A percentile compares a stretch with the other conserved stretches of the same genome.
phyloP scores from a whole-genome alignment of 1,139 yeast genomes.

The Debaryomycetaceae sp. region DNA sequence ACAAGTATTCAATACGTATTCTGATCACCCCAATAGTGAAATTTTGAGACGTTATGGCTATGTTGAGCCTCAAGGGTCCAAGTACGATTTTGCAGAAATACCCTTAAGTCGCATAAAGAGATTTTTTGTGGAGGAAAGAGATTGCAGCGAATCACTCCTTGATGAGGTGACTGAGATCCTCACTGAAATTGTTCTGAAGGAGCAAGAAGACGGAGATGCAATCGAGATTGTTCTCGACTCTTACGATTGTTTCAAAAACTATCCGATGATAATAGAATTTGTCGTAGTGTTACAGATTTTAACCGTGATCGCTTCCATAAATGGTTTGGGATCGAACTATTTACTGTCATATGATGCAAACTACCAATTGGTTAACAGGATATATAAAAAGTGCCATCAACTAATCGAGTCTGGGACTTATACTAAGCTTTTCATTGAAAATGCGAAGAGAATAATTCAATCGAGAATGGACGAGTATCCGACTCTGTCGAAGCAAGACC shows the following conservation, averaged over 20 bases:
- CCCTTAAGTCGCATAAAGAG: slow-evolving; percentile 38
- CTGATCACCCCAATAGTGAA: slow-evolving; percentile 88
- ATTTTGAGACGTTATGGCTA: slow-evolving; percentile 87
- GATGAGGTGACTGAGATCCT: slow-evolving; percentile 29
- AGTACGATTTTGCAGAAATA: slow-evolving; percentile 78
- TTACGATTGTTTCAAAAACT: slow-evolving; percentile 57
- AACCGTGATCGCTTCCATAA: slow-evolving; percentile 37
- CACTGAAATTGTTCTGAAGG: slow-evolving; percentile 24
- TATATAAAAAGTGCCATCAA: slow-evolving; percentile 46
- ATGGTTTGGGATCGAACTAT: slow-evolving; percentile 28
- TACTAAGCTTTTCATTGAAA: slow-evolving; percentile 31
- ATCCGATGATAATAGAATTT: slow-evolving; percentile 57
- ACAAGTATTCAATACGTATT: slow-evolving; percentile 85
- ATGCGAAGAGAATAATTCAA: slow-evolving; percentile 30
- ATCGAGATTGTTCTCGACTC: slow-evolving; percentile 47
- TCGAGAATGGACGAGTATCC: slow-evolving; percentile 43
- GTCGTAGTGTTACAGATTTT: slow-evolving; percentile 51
- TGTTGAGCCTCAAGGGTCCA: slow-evolving; percentile 73
- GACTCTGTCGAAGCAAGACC: slow-evolving; percentile 21
- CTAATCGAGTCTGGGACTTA: slow-evolving; percentile 38
- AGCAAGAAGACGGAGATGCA: slow-evolving; percentile 46
- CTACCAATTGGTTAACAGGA: slow-evolving; percentile 38
- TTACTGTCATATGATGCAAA: slow-evolving; percentile 23
- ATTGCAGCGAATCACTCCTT: slow-evolving; percentile 18
- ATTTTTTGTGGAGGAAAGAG: slow-evolving; percentile 24